These are phyloP conservation scores for Plasmodium sp. DNA, from an alignment of 169 alveolate genomes.

Conservation along the genomic window DNA sequence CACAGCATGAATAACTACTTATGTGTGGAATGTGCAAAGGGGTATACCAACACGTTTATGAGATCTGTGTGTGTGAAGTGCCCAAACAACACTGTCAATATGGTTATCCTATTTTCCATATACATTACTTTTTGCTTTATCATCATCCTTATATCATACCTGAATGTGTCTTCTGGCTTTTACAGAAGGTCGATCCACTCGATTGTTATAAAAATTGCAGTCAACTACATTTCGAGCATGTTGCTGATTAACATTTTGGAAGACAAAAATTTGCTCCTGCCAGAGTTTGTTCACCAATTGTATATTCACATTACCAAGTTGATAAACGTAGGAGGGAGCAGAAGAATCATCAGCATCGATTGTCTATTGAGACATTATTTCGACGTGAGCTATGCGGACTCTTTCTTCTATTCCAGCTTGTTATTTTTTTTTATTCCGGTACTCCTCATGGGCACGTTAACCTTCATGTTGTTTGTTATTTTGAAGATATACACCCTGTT, in stretches of 20 bases:
- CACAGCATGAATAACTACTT: conserved; percentile 85
- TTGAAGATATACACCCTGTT: conserved; percentile 38
- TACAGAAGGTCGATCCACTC: conserved; percentile 90
- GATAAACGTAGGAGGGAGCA: conserved; percentile 28
- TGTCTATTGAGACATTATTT: conserved; percentile 83
- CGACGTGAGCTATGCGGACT: conserved; percentile 79
- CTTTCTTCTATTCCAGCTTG: conserved; percentile 85
- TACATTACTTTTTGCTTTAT: conserved; percentile 80
- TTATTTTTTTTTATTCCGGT: conserved; percentile 82
- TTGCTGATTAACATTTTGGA: conserved; percentile 82
- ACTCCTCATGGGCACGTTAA: conserved; percentile 77
- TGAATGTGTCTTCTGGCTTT: conserved; percentile 89
- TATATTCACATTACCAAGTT: conserved; percentile 45
- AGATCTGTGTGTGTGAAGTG: conserved; percentile 84
- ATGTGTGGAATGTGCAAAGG: conserved; percentile 87
- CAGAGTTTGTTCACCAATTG: conserved; percentile 65
- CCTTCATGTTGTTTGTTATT: conserved; percentile 80
- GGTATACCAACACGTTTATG: conserved; percentile 86
- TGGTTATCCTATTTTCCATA: conserved; percentile 70
- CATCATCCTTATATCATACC: conserved; percentile 86
- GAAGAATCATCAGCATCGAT: conserved; percentile 81
- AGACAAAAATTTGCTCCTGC: conserved; percentile 77
- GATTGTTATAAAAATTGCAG: conserved; percentile 88
- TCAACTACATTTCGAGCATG: conserved; percentile 85
- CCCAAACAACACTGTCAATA: conserved; percentile 77